These are phyloP conservation scores for Nannizzia gypsea DNA, from an alignment of 2,329 filamentous ascomycete species.

Conservation along the genomic window DNA sequence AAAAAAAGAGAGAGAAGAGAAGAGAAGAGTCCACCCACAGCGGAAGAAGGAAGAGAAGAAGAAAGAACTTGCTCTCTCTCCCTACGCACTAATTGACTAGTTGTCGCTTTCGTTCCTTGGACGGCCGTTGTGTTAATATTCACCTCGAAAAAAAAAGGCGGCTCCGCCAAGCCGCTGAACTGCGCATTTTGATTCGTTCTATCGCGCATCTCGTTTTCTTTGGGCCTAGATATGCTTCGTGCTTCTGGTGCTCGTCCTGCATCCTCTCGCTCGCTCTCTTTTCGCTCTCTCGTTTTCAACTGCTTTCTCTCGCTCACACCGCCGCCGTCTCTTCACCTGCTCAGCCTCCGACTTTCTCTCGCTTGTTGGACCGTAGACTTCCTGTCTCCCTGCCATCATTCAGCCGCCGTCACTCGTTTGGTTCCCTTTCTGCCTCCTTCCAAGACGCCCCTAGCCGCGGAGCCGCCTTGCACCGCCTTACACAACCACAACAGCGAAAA, in stretches of 20 bases:
- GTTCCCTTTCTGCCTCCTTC: neutral
- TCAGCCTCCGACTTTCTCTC: neutral
- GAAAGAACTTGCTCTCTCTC: no score
- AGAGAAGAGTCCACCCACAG: no score
- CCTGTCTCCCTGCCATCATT: neutral
- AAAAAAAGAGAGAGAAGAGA: neutral
- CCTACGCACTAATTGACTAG: no score
- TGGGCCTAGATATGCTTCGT: no score
- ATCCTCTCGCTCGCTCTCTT: neutral
- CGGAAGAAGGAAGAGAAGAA: neutral
- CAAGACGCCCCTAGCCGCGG: neutral
- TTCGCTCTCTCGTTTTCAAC: neutral
- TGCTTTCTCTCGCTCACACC: neutral
- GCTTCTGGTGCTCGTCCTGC: neutral
- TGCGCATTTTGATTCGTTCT: neutral
- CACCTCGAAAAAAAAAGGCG: neutral
- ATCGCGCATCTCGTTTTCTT: neutral
- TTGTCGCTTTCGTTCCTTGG: neutral
- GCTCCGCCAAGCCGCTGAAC: slow-evolving; percentile 1
- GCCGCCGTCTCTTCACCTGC: neutral
- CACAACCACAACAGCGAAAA: neutral
- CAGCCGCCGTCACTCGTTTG: slow-evolving; percentile 1
- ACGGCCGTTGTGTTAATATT: neutral
- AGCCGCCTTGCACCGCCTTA: slow-evolving; percentile 2
- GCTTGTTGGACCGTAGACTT: neutral